phyloP scores from a whole-genome alignment of 192 early-diverging fungal genomes.

The Geranomyces variabilis region DNA sequence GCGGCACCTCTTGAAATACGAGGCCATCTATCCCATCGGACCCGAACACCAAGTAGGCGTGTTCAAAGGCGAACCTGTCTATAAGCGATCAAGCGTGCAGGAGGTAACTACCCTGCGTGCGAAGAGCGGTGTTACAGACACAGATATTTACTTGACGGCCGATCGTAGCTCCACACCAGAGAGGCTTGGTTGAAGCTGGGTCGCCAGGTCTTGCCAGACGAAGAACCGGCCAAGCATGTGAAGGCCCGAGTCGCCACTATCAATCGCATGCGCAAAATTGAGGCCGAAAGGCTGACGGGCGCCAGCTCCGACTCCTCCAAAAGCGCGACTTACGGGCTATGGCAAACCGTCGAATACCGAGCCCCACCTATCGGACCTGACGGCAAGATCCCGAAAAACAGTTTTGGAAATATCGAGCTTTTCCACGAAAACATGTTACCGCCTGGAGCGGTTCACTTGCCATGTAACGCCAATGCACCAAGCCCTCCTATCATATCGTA shows the following conservation, averaged over 20 bases:
- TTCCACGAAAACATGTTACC: slow-evolving; percentile 87
- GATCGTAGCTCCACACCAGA: slow-evolving; percentile 36
- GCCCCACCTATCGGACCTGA: slow-evolving; percentile 62
- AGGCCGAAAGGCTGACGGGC: slow-evolving; percentile 31
- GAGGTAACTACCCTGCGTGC: slow-evolving; percentile 42
- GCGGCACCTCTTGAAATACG: slow-evolving; percentile 77
- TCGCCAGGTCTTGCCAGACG: slow-evolving; percentile 48
- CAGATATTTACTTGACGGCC: neutral
- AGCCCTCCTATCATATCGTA: too few species aligned
- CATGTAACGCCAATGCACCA: slow-evolving; percentile 18
- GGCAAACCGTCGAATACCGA: slow-evolving; percentile 79
- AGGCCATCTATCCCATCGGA: slow-evolving; percentile 71
- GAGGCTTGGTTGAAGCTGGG: slow-evolving; percentile 71
- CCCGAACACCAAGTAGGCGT: slow-evolving; percentile 70
- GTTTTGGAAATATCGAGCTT: slow-evolving; percentile 83
- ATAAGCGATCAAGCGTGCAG: slow-evolving; percentile 73
- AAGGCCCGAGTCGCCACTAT: slow-evolving; percentile 52
- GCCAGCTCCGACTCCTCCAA: slow-evolving; percentile 23
- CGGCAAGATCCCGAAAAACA: slow-evolving; percentile 80
- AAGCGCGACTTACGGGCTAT: slow-evolving; percentile 75
- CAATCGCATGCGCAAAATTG: slow-evolving; percentile 46
- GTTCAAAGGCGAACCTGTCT: slow-evolving; percentile 78
- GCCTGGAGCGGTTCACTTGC: slow-evolving; percentile 72
- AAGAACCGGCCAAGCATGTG: slow-evolving; percentile 51
- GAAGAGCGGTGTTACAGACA: neutral